Base-by-base conservation (phyloP, 441 rosid genomes). In the Erodium moschatum region DNA sequence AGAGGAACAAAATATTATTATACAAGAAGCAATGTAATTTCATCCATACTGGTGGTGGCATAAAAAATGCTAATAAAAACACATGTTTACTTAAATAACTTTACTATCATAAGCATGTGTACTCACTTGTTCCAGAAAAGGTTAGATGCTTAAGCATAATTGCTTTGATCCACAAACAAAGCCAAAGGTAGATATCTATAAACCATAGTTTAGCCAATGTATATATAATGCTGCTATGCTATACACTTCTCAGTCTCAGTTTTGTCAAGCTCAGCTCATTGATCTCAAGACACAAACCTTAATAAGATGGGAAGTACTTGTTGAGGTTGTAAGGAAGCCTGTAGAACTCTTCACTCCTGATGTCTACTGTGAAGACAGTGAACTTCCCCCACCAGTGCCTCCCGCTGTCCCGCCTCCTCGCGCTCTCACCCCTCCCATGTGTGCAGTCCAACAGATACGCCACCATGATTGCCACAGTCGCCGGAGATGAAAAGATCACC, bases 321-420 rank as follows among this genome's bases (percentile, higher is more conserved):
- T 88, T 86, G 40, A 94, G 92, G 62, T 83, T 89, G 83, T 89
- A 91, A 33, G 99, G 99, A 73, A 94, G 83, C 65, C 96, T 84
- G 74, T 94, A 94, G 76, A 89, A 94, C 70, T 94, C 99, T 64
- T 81, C 86, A 38, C 86, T 94, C 76, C 99, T 87, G 0, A 83
- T 9, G 71, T 94, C 98, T 0, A 77, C 81, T 70, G 86, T 72
- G 89, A 76, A 94, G n/a, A 86, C 73, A 80, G 77, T 63, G 92
- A 88, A 94, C 64, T 61, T 91, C 76, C 85, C 92, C 99, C 99
- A 94, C 99, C 99, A 94, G 76, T 89, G 96, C 80, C 83, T 89
- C 31, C 97, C 99, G 63, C 97, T 61, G 84, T 94, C 99, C 80
- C 90, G 89, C 86, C 88, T 84, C 65, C 86, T 50, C 18, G 58